Base-by-base conservation (phyloP, 2,329 filamentous ascomycete species). In the Alternaria gansuensis region DNA sequence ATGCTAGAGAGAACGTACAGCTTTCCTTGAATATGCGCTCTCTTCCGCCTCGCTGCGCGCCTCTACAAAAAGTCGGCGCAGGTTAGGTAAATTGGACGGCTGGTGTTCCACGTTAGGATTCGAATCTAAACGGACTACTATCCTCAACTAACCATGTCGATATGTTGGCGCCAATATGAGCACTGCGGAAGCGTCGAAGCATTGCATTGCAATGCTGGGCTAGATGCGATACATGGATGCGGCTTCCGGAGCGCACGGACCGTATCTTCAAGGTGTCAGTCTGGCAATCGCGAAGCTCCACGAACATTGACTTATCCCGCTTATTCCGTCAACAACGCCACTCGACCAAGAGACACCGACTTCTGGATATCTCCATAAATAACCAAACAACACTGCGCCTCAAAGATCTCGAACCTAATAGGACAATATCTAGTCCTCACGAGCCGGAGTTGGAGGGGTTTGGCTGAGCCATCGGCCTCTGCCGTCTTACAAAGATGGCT, bases 61-160 rank as follows among this genome's bases (percentile, higher is more conserved):
- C 80, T 98, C 94, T 52, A 97, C 94, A 74, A 99, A 98, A 60
- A 99, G 88, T 13, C 95, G 90, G 50, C 95, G 89, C n/a, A 99
- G 85, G 75, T 99, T 98, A 34, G 95, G 95, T 51, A 98, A 87
- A 75, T 88, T 93, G 37, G 90, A 90, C 82, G 91, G 73, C 81
- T 84, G 5, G n/a, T 13, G 21, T 17, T 8, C 17, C 24, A 33
- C 17, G 21, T 59, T 13, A 59, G 51, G 13, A n/a, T 11, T 11
- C 14, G 7, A 2, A 3, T 5, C 24, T n/a, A 39, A 5, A 44
- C 9, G 11, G 11, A 2, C 33, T 5, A 8, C 10, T 28, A 33
- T 23, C 5, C 14, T 24, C 28, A 13, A 54, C 67, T 51, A 24
- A 66, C 68, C 68, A 71, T 71, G n/a, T 61, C 49, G 49, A 52